These are phyloP conservation scores for Lepiota brunneoincarnata DNA, from an alignment of 768 basidiomycete genomes.

Conservation along the genomic window DNA sequence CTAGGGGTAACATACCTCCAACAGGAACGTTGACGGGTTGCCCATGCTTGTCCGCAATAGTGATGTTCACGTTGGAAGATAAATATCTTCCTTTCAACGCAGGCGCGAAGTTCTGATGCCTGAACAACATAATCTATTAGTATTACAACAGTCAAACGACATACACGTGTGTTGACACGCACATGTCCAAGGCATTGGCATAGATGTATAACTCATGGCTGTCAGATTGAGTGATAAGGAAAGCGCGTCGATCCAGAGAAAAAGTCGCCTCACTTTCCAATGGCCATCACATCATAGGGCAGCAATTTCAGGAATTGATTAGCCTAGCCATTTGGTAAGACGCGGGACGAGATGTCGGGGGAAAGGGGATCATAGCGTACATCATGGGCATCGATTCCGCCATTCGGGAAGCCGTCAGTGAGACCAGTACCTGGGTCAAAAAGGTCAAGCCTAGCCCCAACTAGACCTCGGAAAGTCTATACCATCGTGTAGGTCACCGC, in stretches of 20 bases:
- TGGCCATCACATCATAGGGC: slow-evolving; percentile 79
- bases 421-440: slow-evolving; percentile 62
- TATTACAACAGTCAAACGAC: neutral
- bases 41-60: slow-evolving; percentile 45
- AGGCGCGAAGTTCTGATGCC: slow-evolving; percentile 65
- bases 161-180: slow-evolving; percentile 9
- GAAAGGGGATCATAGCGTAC: slow-evolving; percentile 30
- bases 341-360: neutral
- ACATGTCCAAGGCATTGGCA: slow-evolving; percentile 66
- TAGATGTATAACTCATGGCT: slow-evolving; percentile 86
- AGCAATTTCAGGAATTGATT: slow-evolving; percentile 72
- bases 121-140: slow-evolving; percentile 18
- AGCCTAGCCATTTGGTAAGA: slow-evolving; percentile 37
- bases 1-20: slow-evolving; percentile 27
- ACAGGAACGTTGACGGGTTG: slow-evolving; percentile 33
- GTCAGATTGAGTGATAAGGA: neutral
- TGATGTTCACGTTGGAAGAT: slow-evolving; percentile 86
- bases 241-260: no score
- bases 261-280: slow-evolving; percentile 65
- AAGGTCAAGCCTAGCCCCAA: neutral
- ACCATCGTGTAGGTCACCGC: slow-evolving; percentile 79
- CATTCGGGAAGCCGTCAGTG: slow-evolving; percentile 69
- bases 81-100: slow-evolving; percentile 71
- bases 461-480: neutral
- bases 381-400: slow-evolving; percentile 71